Base-by-base conservation (phyloP, 1,284 basidiomycete genomes). In the Tylopilus sp. region DNA sequence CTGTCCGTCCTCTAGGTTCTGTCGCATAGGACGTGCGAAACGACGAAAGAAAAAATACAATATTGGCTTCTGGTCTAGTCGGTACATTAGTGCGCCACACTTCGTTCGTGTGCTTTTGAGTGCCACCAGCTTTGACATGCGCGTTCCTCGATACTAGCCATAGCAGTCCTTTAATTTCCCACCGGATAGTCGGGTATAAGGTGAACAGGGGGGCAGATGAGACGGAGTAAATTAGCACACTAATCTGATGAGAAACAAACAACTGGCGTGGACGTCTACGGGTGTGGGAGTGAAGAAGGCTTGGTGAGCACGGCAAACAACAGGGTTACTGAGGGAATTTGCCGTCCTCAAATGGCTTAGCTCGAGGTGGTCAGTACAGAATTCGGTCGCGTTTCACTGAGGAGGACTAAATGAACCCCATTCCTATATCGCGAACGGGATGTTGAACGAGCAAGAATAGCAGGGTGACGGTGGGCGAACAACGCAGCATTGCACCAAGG, bases 271-370 rank as follows among this genome's bases (percentile, higher is more conserved):
- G 19, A 44, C 13, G 16, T 41, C 30, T 16, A 58, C 55, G 58
- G 15, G 47, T 52, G 60, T 60, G 56, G 53, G 59, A 57, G 60
- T 19, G 46, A 35, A 15, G 6, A 51, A 51, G 37, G 30, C 45
- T 9, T 19, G 36, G 41, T 12, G 34, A 41, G 29, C 37, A 48
- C 47, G 59, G 52, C 34, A 43, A 56, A 53, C 42, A 13, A 16
- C 18, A 4, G 33, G 18, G 33, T 25, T 6, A 23, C 21, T n/a
- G 35, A 28, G 49, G 50, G 44, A 58, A 53, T 50, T 48, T 41
- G 41, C 37, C 38, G 44, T 13, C 25, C 45, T 55, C 25, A 53
- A 49, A 60, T 45, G 52, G 63, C 44, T 43, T 64, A 64, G 60
- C 29, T 26, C 46, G 43, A 34, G 35, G 26, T 44, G 44, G 34